Conservation (phyloP, 2,329 filamentous ascomycete genomes). For the Didymella sp. region DNA sequence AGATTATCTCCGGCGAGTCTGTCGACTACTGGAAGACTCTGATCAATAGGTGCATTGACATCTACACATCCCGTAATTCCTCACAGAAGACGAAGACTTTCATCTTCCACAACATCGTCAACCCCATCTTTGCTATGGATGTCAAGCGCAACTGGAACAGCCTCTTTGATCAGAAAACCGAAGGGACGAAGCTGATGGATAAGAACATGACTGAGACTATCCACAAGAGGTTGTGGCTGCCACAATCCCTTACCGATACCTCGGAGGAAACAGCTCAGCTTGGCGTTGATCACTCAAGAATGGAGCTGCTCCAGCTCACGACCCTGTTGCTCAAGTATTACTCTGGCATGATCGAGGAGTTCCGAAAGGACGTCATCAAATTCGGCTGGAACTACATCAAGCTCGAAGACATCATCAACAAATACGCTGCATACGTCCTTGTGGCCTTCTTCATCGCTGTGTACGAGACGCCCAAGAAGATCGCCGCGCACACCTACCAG, state of each 20-base stretch:
- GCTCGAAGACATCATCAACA: slow-evolving; percentile 99
- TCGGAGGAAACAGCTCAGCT: slow-evolving; percentile 83
- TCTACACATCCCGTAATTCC: slow-evolving; percentile 79
- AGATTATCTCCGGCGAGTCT: slow-evolving; percentile 83
- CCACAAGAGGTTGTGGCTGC: slow-evolving; percentile 92
- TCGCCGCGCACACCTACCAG: slow-evolving; percentile 93
- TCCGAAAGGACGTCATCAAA: slow-evolving; percentile 97
- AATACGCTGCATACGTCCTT: slow-evolving; percentile 95
- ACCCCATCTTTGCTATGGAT: slow-evolving; percentile 96
- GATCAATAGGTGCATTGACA: slow-evolving; percentile 83
- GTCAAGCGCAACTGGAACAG: slow-evolving; percentile 80
- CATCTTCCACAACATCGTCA: slow-evolving; percentile 87
- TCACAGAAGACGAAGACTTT: slow-evolving; percentile 94
- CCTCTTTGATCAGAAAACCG: slow-evolving; percentile 58
- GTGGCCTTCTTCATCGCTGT: slow-evolving; percentile 98
- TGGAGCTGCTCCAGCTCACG: slow-evolving; percentile 94
- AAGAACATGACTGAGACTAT: slow-evolving; percentile 86
- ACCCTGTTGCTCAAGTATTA: slow-evolving; percentile 97
- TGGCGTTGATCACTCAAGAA: slow-evolving; percentile 92
- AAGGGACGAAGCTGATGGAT: slow-evolving; percentile 79
- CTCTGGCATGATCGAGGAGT: slow-evolving; percentile 83
- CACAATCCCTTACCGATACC: slow-evolving; percentile 76
- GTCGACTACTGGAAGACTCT: slow-evolving; percentile 85
- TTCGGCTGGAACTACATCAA: slow-evolving; percentile 97
- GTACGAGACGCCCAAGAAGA: slow-evolving; percentile 95